A percentile compares a stretch with the other conserved stretches of the same genome.
Conservation (phyloP, 208 protist species). For the Acanthamoeba royreba region DNA sequence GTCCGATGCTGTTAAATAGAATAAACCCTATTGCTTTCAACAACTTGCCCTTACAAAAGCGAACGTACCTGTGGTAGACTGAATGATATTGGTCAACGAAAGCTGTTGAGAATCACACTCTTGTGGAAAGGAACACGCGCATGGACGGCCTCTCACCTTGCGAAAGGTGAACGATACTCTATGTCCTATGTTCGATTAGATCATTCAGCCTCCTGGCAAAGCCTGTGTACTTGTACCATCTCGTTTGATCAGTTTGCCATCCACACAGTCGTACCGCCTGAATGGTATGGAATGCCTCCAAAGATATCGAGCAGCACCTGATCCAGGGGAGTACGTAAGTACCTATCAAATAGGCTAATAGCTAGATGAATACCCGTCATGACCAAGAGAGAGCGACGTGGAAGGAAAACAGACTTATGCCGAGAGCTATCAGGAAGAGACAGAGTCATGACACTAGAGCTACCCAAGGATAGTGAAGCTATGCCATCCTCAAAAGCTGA, state of each 20-base stretch:
- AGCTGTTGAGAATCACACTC: conserved; percentile 27
- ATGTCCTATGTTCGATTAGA: too few relatives aligned
- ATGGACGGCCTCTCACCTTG: neutral
- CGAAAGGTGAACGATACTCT: conserved; percentile 30
- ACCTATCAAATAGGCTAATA: neutral
- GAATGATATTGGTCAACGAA: neutral
- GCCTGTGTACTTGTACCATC: too few relatives aligned
- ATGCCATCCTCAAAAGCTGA: conserved; percentile 26
- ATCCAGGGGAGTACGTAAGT: neutral
- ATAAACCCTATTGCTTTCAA: neutral
- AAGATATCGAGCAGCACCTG: neutral
- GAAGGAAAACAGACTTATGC: conserved; percentile 23
- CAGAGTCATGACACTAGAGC: conserved; percentile 2
- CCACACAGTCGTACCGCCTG: neutral
- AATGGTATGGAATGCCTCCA: conserved; percentile 29
- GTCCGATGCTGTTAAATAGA: neutral
- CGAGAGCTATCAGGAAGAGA: neutral
- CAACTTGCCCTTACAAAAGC: too few relatives aligned
- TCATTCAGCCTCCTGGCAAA: too few relatives aligned
- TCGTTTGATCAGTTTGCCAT: neutral
- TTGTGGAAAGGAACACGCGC: neutral
- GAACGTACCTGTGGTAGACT: neutral
- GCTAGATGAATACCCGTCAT: neutral
- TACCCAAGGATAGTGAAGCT: neutral
- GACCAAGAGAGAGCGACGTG: neutral